Conservation (phyloP, 2,329 filamentous ascomycete species). For the Fusarium temperatum region DNA sequence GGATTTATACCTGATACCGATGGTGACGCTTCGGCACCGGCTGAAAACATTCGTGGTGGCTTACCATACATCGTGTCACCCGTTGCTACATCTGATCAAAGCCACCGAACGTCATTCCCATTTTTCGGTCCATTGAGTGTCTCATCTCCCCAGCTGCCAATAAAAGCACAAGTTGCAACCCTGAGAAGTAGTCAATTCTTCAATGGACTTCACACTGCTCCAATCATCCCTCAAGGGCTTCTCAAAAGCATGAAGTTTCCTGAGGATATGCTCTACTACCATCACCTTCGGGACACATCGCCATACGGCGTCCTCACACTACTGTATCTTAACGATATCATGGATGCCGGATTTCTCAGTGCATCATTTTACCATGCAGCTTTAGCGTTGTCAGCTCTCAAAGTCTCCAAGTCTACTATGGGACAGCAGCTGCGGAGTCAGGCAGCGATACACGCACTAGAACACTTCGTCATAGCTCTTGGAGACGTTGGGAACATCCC, state of each 20-base stretch:
- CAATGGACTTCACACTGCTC: not conserved
- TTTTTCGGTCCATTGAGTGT: not conserved
- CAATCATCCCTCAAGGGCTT: constrained; percentile 7
- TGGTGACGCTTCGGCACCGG: not conserved
- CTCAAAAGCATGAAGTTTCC: constrained; percentile 21
- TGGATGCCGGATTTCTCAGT: not conserved
- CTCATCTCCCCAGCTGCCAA: not conserved
- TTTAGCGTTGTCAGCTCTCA: constrained; percentile 15
- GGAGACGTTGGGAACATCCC: constrained; percentile 12
- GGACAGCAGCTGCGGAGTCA: not conserved
- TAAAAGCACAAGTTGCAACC: not conserved
- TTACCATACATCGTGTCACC: not conserved
- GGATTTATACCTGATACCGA: not conserved
- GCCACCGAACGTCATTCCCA: not conserved
- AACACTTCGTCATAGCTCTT: constrained; percentile 27
- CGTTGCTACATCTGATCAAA: not conserved
- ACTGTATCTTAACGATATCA: constrained; percentile 8
- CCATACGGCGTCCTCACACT: constrained; percentile 19
- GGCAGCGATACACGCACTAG: constrained; percentile 17
- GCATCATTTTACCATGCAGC: constrained; percentile 27
- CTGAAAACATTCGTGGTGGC: not conserved
- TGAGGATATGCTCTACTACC: constrained; percentile 32
- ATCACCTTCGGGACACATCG: constrained; percentile 17
- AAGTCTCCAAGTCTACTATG: constrained; percentile 9
- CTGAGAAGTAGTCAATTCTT: not conserved